phyloP scores from a whole-genome alignment of 495 filamentous ascomycete genomes.

The Hypoxylon cercidicola region DNA sequence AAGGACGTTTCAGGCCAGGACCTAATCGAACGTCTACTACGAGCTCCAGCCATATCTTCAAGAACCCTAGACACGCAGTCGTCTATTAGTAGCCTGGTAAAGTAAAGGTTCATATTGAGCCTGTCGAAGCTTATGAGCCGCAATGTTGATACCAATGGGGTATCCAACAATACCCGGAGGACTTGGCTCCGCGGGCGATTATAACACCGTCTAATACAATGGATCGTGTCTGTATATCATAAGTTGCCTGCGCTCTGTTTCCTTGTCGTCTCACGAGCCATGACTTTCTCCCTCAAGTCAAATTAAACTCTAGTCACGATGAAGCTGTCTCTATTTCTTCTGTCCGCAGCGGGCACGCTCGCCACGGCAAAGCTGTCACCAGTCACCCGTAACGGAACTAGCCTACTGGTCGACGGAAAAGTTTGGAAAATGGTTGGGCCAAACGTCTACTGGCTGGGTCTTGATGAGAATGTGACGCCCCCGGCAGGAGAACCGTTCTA shows the following conservation, averaged over 20 bases:
- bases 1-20: background rate
- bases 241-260: background rate
- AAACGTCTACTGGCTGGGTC: conserved; percentile 68
- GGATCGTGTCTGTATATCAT: conserved; percentile 6
- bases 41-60: too few species aligned
- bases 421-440: conserved; percentile 62
- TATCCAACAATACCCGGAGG: conserved; percentile 26
- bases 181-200: conserved; percentile 37
- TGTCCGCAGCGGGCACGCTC: conserved; percentile 9
- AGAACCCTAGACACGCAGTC: too few species aligned
- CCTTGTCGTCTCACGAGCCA: background rate
- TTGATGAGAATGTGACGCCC: conserved; percentile 67
- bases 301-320: conserved; percentile 7
- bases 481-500: conserved; percentile 61
- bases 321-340: conserved; percentile 24
- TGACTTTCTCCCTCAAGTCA: background rate
- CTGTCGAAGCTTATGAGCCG: conserved; percentile 7
- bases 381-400: conserved; percentile 55
- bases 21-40: conserved; percentile 8
- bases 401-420: conserved; percentile 54
- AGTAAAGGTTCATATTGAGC: conserved; percentile 11
- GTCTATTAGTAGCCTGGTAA: background rate
- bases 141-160: conserved; percentile 19
- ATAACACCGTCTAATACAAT: conserved; percentile 31
- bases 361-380: conserved; percentile 35